Conservation (phyloP, 345 rosid genomes). For the Crucihimalaya himalaica region DNA sequence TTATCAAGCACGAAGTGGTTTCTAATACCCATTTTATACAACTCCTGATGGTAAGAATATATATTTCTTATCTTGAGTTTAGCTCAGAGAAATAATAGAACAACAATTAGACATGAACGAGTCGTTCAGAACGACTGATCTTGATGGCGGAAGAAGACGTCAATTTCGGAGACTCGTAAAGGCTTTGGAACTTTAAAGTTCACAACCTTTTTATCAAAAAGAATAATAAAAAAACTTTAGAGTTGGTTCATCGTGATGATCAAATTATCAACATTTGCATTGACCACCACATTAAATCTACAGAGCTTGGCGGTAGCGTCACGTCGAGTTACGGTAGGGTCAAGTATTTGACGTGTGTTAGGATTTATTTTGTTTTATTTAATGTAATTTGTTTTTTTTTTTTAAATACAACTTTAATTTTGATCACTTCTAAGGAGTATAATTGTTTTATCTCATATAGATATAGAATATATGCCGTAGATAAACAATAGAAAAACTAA, state of each 20-base stretch:
- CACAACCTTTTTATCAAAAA: background rate
- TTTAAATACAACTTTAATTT: too few species aligned
- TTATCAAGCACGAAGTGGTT: too few species aligned
- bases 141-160: background rate
- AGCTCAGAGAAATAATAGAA: background rate
- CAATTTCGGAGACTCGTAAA: background rate
- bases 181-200: background rate
- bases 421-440: too few species aligned
- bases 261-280: background rate
- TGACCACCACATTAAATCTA: background rate
- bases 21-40: too few species aligned
- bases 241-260: background rate
- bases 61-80: background rate
- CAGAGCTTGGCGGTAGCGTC: slow-evolving; percentile 1
- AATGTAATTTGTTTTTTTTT: too few species aligned
- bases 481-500: too few species aligned
- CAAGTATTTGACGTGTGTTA: background rate
- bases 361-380: background rate
- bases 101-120: background rate
- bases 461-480: too few species aligned
- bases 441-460: too few species aligned
- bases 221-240: background rate
- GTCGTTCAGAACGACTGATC: too few species aligned
- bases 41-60: too few species aligned
- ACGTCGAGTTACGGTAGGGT: background rate